Evolutionary conservation across 148 eudicot genomes (phyloP).

Genomic region (Silene conica): DNA sequence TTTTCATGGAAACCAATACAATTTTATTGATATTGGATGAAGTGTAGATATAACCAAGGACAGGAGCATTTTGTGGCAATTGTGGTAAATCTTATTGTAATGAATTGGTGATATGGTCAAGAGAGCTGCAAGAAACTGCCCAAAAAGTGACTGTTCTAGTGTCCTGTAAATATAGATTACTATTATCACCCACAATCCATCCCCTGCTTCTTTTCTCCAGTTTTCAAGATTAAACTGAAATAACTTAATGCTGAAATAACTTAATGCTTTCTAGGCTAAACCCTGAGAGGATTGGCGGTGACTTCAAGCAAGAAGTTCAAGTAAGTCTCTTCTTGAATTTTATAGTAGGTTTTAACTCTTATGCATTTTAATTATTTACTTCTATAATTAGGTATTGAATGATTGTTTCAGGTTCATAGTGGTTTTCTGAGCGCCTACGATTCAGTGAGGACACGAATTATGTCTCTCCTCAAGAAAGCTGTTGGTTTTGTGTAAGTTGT

Average conservation of each 20-base stretch:
- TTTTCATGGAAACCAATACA: neutral
- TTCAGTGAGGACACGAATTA: constrained; percentile 79
- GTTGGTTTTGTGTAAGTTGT: constrained; percentile 54
- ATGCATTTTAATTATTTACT: constrained; percentile 3
- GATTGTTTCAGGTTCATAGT: constrained; percentile 68
- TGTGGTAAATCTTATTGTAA: too few relatives aligned
- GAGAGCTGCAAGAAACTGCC: neutral
- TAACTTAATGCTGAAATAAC: constrained; percentile 6
- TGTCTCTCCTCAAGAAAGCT: constrained; percentile 66
- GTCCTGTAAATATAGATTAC: neutral
- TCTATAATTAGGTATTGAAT: constrained; percentile 7
- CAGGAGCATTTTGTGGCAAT: too few relatives aligned
- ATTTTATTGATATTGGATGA: too few relatives aligned
- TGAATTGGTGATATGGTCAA: too few relatives aligned
- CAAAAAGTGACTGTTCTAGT: neutral
- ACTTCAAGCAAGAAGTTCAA: constrained; percentile 93
- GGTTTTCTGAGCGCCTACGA: constrained; percentile 95
- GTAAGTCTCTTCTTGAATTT: constrained; percentile 27
- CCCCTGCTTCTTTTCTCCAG: constrained; percentile 3
- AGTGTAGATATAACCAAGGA: too few relatives aligned
- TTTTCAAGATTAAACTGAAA: neutral
- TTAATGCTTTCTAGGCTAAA: constrained; percentile 76
- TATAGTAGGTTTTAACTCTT: constrained; percentile 8
- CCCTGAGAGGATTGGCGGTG: constrained; percentile 95
- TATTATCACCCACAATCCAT: constrained; percentile 3